Percentiles rank a stretch among this genome's conserved stretches.
phyloP scores from a whole-genome alignment of 2,329 filamentous ascomycete species.

The Apiospora malaysiana region DNA sequence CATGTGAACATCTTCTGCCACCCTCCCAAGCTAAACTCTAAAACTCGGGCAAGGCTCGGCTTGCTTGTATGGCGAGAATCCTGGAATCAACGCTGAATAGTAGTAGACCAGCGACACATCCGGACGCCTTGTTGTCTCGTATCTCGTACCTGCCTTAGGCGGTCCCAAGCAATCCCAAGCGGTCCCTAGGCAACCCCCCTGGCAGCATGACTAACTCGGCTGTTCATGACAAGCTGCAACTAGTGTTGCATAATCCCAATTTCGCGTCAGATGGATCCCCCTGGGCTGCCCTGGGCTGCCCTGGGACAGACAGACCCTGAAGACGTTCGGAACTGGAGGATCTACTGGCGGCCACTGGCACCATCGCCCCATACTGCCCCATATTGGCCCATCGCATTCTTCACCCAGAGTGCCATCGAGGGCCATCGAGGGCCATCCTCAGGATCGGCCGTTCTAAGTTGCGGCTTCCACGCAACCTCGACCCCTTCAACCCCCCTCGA shows the following conservation, averaged over 20 bases:
- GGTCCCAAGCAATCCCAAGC: too few species aligned
- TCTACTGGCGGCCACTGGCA: neutral
- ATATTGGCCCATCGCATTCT: conserved; percentile 21
- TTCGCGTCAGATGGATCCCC: neutral
- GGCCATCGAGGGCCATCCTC: neutral
- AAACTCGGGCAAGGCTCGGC: neutral
- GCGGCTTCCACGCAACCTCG: conserved; percentile 6
- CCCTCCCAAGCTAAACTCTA: neutral
- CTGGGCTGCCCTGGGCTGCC: neutral
- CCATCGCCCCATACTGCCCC: conserved; percentile 24
- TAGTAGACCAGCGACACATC: neutral
- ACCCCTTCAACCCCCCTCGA: conserved; percentile 7
- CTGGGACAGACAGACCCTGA: neutral
- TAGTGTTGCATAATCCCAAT: conserved; percentile 18
- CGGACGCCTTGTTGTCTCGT: conserved; percentile 1
- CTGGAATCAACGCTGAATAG: too few species aligned
- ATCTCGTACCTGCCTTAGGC: neutral
- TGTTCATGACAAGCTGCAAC: conserved; percentile 13
- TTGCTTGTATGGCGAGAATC: neutral
- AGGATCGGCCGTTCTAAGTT: conserved; percentile 23
- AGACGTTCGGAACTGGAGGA: neutral
- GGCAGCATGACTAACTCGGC: conserved; percentile 7
- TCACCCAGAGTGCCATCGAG: neutral
- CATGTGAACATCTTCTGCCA: neutral
- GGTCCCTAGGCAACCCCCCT: too few species aligned